phyloP scores from a whole-genome alignment of 176 grass and related monocot species.

The Dendrocalamus sinicus region DNA sequence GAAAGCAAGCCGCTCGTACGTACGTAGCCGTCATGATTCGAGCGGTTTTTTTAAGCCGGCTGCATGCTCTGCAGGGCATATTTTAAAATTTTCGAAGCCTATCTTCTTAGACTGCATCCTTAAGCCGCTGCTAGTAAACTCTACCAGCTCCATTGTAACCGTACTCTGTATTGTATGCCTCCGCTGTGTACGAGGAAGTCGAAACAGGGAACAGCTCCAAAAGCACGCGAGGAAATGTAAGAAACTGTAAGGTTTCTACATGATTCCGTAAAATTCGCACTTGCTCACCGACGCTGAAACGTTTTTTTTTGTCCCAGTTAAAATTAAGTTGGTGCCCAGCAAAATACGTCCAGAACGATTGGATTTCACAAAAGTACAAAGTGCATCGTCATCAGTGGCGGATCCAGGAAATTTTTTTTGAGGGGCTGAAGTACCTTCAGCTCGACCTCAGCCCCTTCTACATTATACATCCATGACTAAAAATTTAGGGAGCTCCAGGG shows the following conservation, averaged over 20 bases:
- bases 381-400: too few species aligned
- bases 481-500: too few species aligned
- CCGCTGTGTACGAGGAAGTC: neutral
- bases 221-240: neutral
- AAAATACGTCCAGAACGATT: neutral
- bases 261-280: neutral
- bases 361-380: neutral
- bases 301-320: neutral
- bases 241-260: neutral
- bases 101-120: neutral
- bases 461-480: too few species aligned
- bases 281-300: neutral
- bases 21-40: constrained; percentile 43
- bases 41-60: constrained; percentile 24
- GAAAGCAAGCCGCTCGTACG: constrained; percentile 51
- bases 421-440: too few species aligned
- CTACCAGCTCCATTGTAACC: neutral
- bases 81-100: constrained; percentile 42
- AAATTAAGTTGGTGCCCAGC: neutral
- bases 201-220: neutral
- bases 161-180: neutral
- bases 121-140: constrained; percentile 12
- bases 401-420: too few species aligned
- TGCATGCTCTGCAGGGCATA: constrained; percentile 27
- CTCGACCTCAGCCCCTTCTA: too few species aligned